A percentile compares a stretch with the other conserved stretches of the same genome.
These are phyloP conservation scores for Dendrobium chrysotoxum DNA, from an alignment of 106 monocot genomes.

Conservation along the genomic window DNA sequence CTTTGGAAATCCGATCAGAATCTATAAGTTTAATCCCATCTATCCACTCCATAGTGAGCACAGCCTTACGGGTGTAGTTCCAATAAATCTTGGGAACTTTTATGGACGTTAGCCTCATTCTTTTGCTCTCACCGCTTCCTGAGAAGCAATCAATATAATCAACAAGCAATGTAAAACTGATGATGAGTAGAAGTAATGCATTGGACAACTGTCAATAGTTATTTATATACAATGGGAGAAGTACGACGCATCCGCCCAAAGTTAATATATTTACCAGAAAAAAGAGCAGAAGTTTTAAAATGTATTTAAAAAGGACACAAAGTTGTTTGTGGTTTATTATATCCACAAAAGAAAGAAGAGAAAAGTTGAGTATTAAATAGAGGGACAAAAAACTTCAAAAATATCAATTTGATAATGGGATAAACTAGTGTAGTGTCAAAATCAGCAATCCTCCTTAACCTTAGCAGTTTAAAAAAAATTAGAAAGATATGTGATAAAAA, in stretches of 20 bases:
- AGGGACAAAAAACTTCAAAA: neutral
- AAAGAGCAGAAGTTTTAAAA: neutral
- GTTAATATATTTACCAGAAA: neutral
- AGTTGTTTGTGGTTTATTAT: neutral
- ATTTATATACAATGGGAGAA: neutral
- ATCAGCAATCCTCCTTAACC: neutral
- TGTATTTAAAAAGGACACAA: neutral
- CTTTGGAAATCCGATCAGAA: constrained; percentile 54
- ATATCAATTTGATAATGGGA: neutral
- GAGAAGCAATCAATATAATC: neutral
- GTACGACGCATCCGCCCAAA: neutral
- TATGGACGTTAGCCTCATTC: constrained; percentile 21
- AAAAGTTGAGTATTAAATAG: neutral
- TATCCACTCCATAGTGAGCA: constrained; percentile 97
- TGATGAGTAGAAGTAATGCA: neutral
- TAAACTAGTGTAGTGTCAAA: neutral
- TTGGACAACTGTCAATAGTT: neutral
- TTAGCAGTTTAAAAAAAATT: neutral
- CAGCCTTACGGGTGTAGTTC: constrained; percentile 78
- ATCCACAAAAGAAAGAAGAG: neutral
- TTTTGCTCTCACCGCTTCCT: constrained; percentile 31
- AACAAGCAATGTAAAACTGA: neutral
- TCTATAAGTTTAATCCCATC: constrained; percentile 96
- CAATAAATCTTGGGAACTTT: constrained; percentile 98
- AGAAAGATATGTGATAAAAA: neutral